Evolutionary conservation across 352 stramenopile genomes (phyloP).

Genomic region (Phytophthora aleatoria): DNA sequence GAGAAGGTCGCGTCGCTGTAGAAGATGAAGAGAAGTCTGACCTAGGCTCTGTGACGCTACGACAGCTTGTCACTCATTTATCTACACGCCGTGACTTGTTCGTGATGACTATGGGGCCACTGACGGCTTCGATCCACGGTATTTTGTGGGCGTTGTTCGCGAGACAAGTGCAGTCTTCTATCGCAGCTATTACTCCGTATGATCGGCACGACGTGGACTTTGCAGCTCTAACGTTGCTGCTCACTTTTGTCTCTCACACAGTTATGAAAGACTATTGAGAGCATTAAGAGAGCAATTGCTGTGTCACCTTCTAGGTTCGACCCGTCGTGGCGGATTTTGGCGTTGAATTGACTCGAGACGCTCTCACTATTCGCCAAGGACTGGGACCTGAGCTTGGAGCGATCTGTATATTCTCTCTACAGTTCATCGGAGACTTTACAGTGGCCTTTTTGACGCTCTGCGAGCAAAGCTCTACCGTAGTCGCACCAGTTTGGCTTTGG

Average conservation of each 20-base stretch:
- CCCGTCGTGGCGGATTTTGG: constrained; percentile 1
- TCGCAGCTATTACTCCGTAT: constrained; percentile 25
- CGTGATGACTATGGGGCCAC: constrained; percentile 25
- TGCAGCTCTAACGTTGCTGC: constrained; percentile 24
- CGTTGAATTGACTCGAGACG: constrained; percentile 21
- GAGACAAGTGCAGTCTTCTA: background rate
- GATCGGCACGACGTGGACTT: constrained; percentile 18
- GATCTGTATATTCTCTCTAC: constrained; percentile 16
- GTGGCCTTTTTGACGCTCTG: constrained; percentile 27
- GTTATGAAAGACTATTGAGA: constrained; percentile 18
- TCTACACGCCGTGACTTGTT: constrained; percentile 24
- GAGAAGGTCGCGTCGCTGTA: constrained; percentile 17
- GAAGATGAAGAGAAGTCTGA: constrained; percentile 12
- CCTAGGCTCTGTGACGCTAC: constrained; percentile 5
- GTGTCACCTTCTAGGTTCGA: constrained; percentile 31
- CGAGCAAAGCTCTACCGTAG: background rate
- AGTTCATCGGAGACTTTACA: constrained; percentile 24
- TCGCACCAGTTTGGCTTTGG: too few species aligned
- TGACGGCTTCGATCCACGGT: constrained; percentile 26
- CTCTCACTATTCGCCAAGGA: constrained; percentile 23
- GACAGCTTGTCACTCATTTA: constrained; percentile 18
- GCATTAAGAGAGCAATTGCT: constrained; percentile 29
- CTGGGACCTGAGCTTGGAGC: constrained; percentile 23
- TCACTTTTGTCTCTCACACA: constrained; percentile 32
- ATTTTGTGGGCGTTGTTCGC: constrained; percentile 20